phyloP scores from a whole-genome alignment of 352 stramenopile species.

The Phytophthora pisi region DNA sequence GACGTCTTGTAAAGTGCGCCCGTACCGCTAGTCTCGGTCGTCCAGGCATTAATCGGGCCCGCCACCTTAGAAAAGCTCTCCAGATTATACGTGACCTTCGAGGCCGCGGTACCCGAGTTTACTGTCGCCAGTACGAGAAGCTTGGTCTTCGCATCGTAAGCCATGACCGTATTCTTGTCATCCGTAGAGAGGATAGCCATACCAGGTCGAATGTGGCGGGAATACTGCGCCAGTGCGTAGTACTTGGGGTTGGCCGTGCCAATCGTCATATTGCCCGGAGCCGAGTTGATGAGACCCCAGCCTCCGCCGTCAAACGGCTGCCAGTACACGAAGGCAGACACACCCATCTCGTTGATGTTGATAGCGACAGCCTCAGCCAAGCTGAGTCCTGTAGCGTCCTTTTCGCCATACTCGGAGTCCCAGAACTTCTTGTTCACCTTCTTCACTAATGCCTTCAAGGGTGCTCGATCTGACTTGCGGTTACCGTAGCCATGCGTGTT shows the following conservation, averaged over 20 bases:
- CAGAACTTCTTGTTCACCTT: slow-evolving; percentile 44
- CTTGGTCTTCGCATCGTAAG: slow-evolving; percentile 28
- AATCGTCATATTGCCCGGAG: slow-evolving; percentile 41
- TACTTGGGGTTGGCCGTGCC: slow-evolving; percentile 47
- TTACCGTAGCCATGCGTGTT: slow-evolving; percentile 60
- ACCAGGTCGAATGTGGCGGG: slow-evolving; percentile 53
- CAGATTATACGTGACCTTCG: slow-evolving; percentile 41
- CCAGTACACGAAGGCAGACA: slow-evolving; percentile 64
- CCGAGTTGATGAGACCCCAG: slow-evolving; percentile 52
- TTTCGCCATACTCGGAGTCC: slow-evolving; percentile 61
- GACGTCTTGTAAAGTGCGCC: slow-evolving; percentile 37
- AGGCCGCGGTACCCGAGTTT: slow-evolving; percentile 31
- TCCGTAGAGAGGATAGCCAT: slow-evolving; percentile 46
- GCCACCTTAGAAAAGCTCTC: slow-evolving; percentile 31
- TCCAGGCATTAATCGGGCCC: slow-evolving; percentile 35
- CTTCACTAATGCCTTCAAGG: slow-evolving; percentile 33
- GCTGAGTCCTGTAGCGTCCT: slow-evolving; percentile 43
- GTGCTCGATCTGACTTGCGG: slow-evolving; percentile 33
- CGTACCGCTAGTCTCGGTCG: slow-evolving; percentile 42
- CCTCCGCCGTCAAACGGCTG: slow-evolving; percentile 47
- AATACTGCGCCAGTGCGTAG: slow-evolving; percentile 51
- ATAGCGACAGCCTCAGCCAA: slow-evolving; percentile 52
- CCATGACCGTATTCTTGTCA: slow-evolving; percentile 46
- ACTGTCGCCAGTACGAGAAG: slow-evolving; percentile 36
- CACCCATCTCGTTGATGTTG: slow-evolving; percentile 56